Conservation (phyloP, 1,284 basidiomycete species). For the Phlebopus sp. region DNA sequence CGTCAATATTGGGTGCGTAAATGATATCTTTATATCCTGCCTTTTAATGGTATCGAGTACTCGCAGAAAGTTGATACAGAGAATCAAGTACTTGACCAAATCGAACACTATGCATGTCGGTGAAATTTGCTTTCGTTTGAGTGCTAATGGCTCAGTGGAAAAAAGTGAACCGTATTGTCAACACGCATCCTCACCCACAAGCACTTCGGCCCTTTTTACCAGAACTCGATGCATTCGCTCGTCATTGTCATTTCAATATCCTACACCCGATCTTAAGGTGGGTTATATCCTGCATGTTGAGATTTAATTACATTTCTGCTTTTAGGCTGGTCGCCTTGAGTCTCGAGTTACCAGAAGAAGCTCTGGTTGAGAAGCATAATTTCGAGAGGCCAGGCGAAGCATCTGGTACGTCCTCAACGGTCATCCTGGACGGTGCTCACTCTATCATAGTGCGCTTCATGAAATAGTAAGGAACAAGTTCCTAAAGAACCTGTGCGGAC, state of each 20-base stretch:
- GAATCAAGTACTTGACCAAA: constrained; percentile 52
- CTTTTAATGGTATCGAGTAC: neutral
- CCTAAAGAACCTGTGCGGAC: neutral
- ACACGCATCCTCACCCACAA: constrained; percentile 43
- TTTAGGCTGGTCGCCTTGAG: constrained; percentile 50
- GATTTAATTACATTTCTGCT: neutral
- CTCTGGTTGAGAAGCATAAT: constrained; percentile 48
- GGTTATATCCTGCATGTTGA: neutral
- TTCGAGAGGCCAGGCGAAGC: constrained; percentile 42
- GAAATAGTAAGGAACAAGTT: constrained; percentile 36
- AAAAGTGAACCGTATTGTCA: constrained; percentile 46
- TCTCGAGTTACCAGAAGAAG: constrained; percentile 57
- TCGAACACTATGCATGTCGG: constrained; percentile 53
- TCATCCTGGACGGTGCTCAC: constrained; percentile 1
- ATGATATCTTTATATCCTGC: neutral
- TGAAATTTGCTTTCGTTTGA: constrained; percentile 12
- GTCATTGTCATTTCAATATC: constrained; percentile 50
- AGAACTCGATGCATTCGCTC: constrained; percentile 52
- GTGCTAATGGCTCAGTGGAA: neutral
- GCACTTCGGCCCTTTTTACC: constrained; percentile 52
- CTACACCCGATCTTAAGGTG: constrained; percentile 48
- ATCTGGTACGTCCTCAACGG: constrained; percentile 33
- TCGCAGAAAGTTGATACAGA: constrained; percentile 35
- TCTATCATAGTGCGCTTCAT: constrained; percentile 37
- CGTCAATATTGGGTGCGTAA: constrained; percentile 16